These are phyloP conservation scores for Monosporascus sp. DNA, from an alignment of 2,329 filamentous ascomycete species.

Conservation along the genomic window DNA sequence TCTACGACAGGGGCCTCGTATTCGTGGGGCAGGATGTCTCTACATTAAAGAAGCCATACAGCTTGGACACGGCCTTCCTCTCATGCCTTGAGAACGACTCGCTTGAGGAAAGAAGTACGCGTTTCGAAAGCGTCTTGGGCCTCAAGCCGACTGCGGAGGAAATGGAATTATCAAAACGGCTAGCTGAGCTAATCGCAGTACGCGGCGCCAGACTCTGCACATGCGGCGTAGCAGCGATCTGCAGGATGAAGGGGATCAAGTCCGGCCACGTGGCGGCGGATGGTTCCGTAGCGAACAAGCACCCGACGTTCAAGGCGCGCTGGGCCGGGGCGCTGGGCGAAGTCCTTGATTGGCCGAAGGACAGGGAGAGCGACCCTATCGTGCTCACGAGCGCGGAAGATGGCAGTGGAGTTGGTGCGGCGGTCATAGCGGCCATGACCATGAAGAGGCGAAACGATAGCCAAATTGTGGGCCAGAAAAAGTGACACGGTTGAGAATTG, in stretches of 20 bases:
- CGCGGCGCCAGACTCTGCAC: constrained; percentile 67
- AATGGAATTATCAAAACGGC: constrained; percentile 63
- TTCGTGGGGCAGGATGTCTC: constrained; percentile 62
- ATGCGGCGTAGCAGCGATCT: constrained; percentile 71
- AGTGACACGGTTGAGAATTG: no score
- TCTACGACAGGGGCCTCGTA: constrained; percentile 47
- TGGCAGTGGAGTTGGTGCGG: constrained; percentile 69
- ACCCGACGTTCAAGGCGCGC: constrained; percentile 70
- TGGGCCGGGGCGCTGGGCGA: constrained; percentile 66
- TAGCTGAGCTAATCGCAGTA: constrained; percentile 69
- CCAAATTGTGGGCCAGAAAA: no score
- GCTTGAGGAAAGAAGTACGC: constrained; percentile 52
- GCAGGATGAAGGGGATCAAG: constrained; percentile 67
- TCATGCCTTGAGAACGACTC: constrained; percentile 67
- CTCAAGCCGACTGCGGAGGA: constrained; percentile 50
- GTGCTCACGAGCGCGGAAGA: constrained; percentile 66
- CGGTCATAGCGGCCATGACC: constrained; percentile 56
- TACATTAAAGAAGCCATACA: constrained; percentile 63
- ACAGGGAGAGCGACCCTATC: constrained; percentile 61
- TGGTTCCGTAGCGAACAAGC: constrained; percentile 74
- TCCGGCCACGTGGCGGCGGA: constrained; percentile 71
- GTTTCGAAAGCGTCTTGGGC: no score
- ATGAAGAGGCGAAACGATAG: no score
- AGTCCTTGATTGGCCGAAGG: constrained; percentile 65
- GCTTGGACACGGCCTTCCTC: constrained; percentile 66